Evolutionary conservation across 176 grass and related monocot genomes (phyloP), one percentile per base, ranked within the genome.

Genomic region (Raddia distichophylla): DNA sequence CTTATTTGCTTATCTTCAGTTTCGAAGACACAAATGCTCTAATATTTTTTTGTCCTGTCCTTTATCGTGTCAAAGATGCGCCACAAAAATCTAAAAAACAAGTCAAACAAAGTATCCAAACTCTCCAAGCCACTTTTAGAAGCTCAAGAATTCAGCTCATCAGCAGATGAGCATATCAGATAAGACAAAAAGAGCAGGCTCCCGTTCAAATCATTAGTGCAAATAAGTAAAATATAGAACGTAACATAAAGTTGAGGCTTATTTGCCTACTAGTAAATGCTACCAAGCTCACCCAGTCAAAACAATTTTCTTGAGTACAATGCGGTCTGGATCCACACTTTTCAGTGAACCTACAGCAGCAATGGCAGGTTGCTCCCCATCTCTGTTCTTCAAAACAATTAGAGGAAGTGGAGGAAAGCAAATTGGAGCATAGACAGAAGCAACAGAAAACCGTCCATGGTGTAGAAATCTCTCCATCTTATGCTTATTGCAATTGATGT

Each of bases 391-490:
- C 66, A 95, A 49, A 74, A 98, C 84, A 80, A 98, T 86, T 19
- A 98, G 69, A 89, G 96, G 90, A 80, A 89, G 59, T 3, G 86
- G 69, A 35, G 90, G 90, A 77, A 93, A 98, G 81, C 79, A 89
- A 83, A 98, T 90, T 6, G 96, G 96, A 66, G 90, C 96, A 84
- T 93, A 95, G 44, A 98, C 76, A 2, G 96, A 93, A 40, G 96
- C 96, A 75, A 98, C 66, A 33, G 88, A 98, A 87, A 93, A 98
- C 58, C 86, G 92, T 12, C 96, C 96, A 19, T 91, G 90, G 57
- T 98, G 96, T 65, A 98, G 69, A 95, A 98, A 98, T 67, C 84
- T 91, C 75, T 98, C 96, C 96, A 95, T 94, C 76, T 98, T 98
- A 79, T 98, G 92, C 85, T 98, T 98, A 87, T 98, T 90, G 52